phyloP scores from a whole-genome alignment of 768 basidiomycete genomes.

The Serendipita sp. region DNA sequence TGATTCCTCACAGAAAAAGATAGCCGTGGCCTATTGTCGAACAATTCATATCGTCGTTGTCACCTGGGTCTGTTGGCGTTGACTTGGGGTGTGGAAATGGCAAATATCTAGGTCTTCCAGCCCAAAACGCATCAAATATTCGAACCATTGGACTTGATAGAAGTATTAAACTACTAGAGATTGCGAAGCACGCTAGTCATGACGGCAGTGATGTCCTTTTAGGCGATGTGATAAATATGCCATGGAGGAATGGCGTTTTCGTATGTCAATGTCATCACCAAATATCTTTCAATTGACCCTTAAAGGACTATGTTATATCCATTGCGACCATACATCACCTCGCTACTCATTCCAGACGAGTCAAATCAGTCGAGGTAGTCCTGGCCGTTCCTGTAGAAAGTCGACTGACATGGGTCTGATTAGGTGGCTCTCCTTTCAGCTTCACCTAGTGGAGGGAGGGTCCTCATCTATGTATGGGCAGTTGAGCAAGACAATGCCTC shows the following conservation, averaged over 20 bases:
- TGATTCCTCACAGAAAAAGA: background rate
- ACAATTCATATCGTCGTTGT: conserved; percentile 50
- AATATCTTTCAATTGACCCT: conserved; percentile 1
- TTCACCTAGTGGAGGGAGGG: conserved; percentile 43
- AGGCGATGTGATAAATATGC: conserved; percentile 56
- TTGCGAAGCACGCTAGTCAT: conserved; percentile 51
- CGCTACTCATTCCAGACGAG: conserved; percentile 58
- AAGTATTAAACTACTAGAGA: conserved; percentile 58
- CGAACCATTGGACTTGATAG: conserved; percentile 76
- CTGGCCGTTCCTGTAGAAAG: background rate
- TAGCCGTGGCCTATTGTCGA: conserved; percentile 86
- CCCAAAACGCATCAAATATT: conserved; percentile 38
- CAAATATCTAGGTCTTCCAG: conserved; percentile 76
- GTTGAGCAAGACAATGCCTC: conserved; percentile 79
- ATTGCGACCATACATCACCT: conserved; percentile 97
- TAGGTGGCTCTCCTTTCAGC: conserved; percentile 33
- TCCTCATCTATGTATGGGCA: conserved; percentile 94
- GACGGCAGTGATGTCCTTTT: conserved; percentile 52
- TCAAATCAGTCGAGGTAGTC: conserved; percentile 53
- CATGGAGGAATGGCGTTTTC: conserved; percentile 67
- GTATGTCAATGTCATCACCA: conserved; percentile 30
- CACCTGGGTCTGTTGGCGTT: conserved; percentile 68
- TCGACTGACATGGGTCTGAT: conserved; percentile 16
- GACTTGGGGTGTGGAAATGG: conserved; percentile 97
- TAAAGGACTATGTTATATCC: conserved; percentile 89